phyloP scores from a whole-genome alignment of 2,329 filamentous ascomycete species.

The Aspergillus quadricinctus region DNA sequence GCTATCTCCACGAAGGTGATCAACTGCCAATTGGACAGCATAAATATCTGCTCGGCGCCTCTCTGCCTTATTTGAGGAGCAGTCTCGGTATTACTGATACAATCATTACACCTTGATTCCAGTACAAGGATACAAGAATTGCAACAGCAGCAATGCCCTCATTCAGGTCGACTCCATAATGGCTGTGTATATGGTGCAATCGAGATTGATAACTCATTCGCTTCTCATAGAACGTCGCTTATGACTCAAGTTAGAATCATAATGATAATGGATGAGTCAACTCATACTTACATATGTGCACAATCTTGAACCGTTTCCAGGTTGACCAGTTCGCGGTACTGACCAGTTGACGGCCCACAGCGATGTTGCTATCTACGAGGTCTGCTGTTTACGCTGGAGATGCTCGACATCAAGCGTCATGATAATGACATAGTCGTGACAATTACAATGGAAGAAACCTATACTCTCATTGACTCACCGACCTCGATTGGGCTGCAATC shows the following conservation, averaged over 20 bases:
- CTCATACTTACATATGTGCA: background rate
- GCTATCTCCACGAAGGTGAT: slow-evolving; percentile 4
- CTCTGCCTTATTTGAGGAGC: background rate
- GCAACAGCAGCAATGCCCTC: background rate
- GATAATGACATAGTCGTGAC: background rate
- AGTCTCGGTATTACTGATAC: background rate
- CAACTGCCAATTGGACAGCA: slow-evolving; percentile 7
- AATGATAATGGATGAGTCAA: background rate
- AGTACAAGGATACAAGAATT: background rate
- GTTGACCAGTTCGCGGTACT: background rate
- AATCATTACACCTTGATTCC: background rate
- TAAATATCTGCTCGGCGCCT: slow-evolving; percentile 3
- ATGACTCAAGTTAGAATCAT: background rate
- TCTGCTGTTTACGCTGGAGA: background rate
- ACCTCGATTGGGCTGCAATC: background rate
- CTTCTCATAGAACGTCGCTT: background rate
- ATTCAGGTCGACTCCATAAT: background rate
- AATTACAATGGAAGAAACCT: background rate
- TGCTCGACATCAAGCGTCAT: background rate
- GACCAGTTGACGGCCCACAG: background rate
- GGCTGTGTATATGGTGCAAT: background rate
- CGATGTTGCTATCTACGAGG: too few species aligned
- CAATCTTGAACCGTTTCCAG: background rate
- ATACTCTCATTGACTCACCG: slow-evolving; percentile 6
- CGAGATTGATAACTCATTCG: background rate